Conservation (phyloP, 2,329 filamentous ascomycete species). For the Lachnellula cervina region DNA sequence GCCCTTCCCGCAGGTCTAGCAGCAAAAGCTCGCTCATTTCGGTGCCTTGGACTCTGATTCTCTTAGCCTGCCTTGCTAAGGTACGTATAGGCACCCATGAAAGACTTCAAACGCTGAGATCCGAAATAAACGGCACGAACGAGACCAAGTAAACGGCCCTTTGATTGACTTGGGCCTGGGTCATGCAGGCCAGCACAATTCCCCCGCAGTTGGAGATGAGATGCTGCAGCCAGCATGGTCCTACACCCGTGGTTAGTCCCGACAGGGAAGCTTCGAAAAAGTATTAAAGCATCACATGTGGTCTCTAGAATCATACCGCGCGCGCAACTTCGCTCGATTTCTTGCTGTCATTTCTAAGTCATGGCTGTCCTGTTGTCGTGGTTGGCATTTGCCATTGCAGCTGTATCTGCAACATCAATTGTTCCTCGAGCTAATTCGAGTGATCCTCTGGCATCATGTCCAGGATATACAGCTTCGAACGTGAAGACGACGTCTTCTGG, state of each 20-base stretch:
- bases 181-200: not conserved
- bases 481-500: slow-evolving; percentile 47
- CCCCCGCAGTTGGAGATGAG: slow-evolving; percentile 1
- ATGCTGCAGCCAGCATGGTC: not conserved
- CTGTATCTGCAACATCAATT: slow-evolving; percentile 10
- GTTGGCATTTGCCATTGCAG: slow-evolving; percentile 10
- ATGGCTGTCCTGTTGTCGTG: slow-evolving; percentile 17
- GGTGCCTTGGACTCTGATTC: not conserved
- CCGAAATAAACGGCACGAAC: not conserved
- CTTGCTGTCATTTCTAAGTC: not conserved
- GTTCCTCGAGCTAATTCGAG: slow-evolving; percentile 1
- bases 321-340: not conserved
- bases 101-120: not conserved
- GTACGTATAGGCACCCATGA: not conserved
- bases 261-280: not conserved
- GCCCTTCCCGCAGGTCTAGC: too few species aligned
- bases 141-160: not conserved
- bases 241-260: not conserved
- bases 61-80: not conserved
- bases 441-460: slow-evolving; percentile 41
- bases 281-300: not conserved
- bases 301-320: not conserved
- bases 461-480: slow-evolving; percentile 62
- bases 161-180: not conserved
- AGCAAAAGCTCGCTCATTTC: not conserved